Percentiles rank a stretch among this genome's conserved stretches.
phyloP scores from a whole-genome alignment of 164 flowering plant species.

The Dillenia turbinata region DNA sequence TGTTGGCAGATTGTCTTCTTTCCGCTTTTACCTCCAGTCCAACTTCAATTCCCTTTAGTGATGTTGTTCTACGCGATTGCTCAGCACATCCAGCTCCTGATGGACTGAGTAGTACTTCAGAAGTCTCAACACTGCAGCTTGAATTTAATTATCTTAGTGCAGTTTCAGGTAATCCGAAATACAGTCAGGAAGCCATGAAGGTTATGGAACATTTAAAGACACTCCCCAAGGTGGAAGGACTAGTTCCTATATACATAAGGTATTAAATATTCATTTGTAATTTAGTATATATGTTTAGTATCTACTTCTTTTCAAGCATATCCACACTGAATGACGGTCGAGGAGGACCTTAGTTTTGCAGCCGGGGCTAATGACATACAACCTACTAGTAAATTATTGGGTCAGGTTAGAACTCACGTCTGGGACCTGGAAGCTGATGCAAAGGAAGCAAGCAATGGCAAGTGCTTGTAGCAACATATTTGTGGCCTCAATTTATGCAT shows the following conservation, averaged over 20 bases:
- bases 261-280: constrained; percentile 21
- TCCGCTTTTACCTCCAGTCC: constrained; percentile 92
- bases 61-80: constrained; percentile 70
- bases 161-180: constrained; percentile 81
- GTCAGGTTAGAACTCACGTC: too few species aligned
- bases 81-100: constrained; percentile 91
- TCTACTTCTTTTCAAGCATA: too few species aligned
- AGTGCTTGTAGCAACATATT: too few species aligned
- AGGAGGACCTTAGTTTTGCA: too few species aligned
- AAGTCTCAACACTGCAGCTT: constrained; percentile 90
- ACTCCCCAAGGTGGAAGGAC: constrained; percentile 88
- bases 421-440: too few species aligned
- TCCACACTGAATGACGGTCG: too few species aligned
- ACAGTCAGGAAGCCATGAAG: constrained; percentile 77
- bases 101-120: constrained; percentile 91
- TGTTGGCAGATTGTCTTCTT: constrained; percentile 80
- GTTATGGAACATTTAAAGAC: constrained; percentile 79
- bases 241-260: constrained; percentile 96
- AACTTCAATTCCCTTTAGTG: constrained; percentile 82
- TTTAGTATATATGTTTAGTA: too few species aligned
- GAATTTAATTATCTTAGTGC: constrained; percentile 90
- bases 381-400: too few species aligned
- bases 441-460: too few species aligned
- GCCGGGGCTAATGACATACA: too few species aligned
- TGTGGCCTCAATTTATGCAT: too few species aligned